Evolutionary conservation across 345 rosid genomes (phyloP), one percentile per base, ranked within the genome.

Genomic region (Bretschneidera sinensis): DNA sequence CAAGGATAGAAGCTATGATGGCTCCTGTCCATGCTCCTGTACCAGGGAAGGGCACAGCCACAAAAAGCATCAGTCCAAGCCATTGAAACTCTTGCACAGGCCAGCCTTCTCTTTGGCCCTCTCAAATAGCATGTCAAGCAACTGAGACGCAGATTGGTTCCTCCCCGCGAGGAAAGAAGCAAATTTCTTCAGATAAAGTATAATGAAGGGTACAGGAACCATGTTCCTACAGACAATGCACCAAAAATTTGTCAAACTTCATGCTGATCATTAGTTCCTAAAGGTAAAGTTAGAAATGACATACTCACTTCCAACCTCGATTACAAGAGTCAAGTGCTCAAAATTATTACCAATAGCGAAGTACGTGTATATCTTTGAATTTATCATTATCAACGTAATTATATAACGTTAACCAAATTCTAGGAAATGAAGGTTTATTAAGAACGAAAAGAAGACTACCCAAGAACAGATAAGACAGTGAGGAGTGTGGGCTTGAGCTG

Each of bases 21-120:
- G 96, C 98, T 54, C 98, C 96, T 0, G 95, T 92, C 98, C 98
- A 89, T 23, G 92, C 91, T 63, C 98, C 98, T 0, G 98, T 89
- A 59, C 97, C 97, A 63, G 94, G 97, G 66, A 92, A 92, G 24
- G 94, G 98, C 66, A 92, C 97, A 24, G 98, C 90, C 71, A 92
- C 96, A 55, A 92, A 89, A 25, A 89, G 97, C 98, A 89, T 92
- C 48, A 92, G 75, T 0, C 97, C 98, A 24, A 92, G 78, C 95
- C 97, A 89, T 51, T 83, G 91, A 62, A 89, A 89, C 78, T 92
- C 98, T 61, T 89, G 86, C 50, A 89, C 89, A 1, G 94, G n/a
- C 84, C 91, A 65, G 91, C 92, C 74, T 87, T 92, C 79, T 77
- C 76, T 67, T 87, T 87, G 45, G 88, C 89, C 57, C 77, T 83